A percentile compares a stretch with the other conserved stretches of the same genome.
Conservation (phyloP, 768 basidiomycete genomes). For the Dendrothele bispora region DNA sequence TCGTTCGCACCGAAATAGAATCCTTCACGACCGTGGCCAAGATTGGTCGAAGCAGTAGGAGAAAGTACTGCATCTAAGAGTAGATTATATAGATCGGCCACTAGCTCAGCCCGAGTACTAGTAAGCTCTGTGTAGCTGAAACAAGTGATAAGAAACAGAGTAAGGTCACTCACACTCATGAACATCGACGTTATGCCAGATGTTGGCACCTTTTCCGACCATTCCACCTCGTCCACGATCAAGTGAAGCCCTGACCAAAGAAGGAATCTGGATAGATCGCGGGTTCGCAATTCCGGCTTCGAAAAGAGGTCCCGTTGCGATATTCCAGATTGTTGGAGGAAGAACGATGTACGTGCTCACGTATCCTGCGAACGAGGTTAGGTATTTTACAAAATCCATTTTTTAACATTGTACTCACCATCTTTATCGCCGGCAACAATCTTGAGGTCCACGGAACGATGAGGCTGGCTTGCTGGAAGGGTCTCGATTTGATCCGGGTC, state of each 20-base stretch:
- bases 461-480: conserved; percentile 23
- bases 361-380: conserved; percentile 8
- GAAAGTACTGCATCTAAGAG: conserved; percentile 38
- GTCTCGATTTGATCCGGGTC: conserved; percentile 25
- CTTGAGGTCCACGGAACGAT: conserved; percentile 30
- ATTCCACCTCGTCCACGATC: conserved; percentile 50
- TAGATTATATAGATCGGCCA: conserved; percentile 42
- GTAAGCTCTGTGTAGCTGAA: background rate
- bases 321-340: conserved; percentile 53
- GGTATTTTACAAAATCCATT: no score
- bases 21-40: conserved; percentile 50
- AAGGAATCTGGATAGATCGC: conserved; percentile 53
- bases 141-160: background rate
- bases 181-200: conserved; percentile 59
- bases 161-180: conserved; percentile 41
- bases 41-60: conserved; percentile 19
- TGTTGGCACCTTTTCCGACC: conserved; percentile 55
- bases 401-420: conserved; percentile 19
- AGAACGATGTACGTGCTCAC: conserved; percentile 7
- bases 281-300: conserved; percentile 53
- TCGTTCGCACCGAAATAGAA: conserved; percentile 55
- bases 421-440: conserved; percentile 30
- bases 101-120: conserved; percentile 31
- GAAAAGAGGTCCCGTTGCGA: conserved; percentile 46
- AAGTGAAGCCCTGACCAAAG: conserved; percentile 43